Evolutionary conservation across 225 moss, liverwort and hornwort species (phyloP).

Genomic region (Antitrichia curtipendula): DNA sequence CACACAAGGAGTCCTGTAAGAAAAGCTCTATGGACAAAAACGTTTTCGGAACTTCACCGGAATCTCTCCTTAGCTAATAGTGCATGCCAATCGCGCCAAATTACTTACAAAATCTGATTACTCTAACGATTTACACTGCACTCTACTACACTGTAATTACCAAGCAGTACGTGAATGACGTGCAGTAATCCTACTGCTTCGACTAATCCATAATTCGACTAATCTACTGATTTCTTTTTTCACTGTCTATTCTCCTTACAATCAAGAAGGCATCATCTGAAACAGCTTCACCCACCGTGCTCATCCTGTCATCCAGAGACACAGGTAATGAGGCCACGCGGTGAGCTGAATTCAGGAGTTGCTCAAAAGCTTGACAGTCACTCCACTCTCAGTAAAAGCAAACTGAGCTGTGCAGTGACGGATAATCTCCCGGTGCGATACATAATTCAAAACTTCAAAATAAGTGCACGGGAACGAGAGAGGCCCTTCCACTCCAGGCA

Average conservation of each 20-base stretch:
- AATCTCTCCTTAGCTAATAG: not conserved
- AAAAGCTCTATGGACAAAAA: not conserved
- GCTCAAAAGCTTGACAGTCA: constrained; percentile 5
- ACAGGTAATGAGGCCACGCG: constrained; percentile 10
- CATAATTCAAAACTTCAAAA: constrained; percentile 13
- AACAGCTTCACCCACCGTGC: constrained; percentile 11
- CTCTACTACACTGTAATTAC: not conserved
- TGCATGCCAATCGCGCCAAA: not conserved
- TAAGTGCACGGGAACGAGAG: not conserved
- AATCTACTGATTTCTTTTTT: not conserved
- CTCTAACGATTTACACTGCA: not conserved
- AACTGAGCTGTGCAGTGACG: constrained; percentile 16
- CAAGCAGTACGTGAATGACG: not conserved
- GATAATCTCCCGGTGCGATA: not conserved
- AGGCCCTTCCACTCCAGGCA: not conserved
- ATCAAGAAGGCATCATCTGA: not conserved
- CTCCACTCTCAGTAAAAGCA: constrained; percentile 6
- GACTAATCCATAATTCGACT: not conserved
- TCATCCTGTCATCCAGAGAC: constrained; percentile 6
- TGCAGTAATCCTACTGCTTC: not conserved
- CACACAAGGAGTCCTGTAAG: not conserved
- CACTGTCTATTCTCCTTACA: not conserved
- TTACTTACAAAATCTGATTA: not conserved
- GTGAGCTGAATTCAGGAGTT: constrained; percentile 15
- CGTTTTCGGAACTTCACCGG: not conserved